Base-by-base conservation (phyloP, 306 rosid genomes). In the Pyrus bretschneideri region DNA sequence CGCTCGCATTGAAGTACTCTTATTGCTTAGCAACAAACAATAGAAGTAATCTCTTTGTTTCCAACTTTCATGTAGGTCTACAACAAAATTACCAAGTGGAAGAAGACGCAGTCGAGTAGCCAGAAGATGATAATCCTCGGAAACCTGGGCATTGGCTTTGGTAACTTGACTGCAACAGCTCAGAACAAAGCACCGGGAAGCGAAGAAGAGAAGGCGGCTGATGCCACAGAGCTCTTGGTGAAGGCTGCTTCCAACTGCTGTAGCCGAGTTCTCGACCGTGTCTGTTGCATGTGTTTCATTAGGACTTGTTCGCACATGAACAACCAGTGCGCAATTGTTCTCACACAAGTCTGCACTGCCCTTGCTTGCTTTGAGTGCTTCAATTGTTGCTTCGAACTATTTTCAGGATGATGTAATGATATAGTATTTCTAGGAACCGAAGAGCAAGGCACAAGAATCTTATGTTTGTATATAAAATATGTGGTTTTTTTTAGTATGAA, bases 271-370 rank as follows among this genome's bases (percentile, higher is more conserved):
- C 75, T 86, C 11, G 72, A 86, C 52, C 88, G 78, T 15, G 77
- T 80, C 54, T 90, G 97, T 73, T 84, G 99, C 85, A 79, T 95
- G 96, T 95, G 97, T 79, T 82, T 85, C 86, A 73, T 95, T 38
- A 81, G 65, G 67, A 4, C 91, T 65, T 91, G 97, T 66, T 25
- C 83, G 15, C 67, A 49, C 68, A 30, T 88, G 79, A 95, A 86
- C 75, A 88, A 90, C 82, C 89, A 77, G 67, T 87, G 89, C 67
- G 87, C 93, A 33, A 76, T 90, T 18, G 82, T 84, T 49, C 86
- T 91, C 70, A 51, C 96, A 17, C 99, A 95, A 57, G 73, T 95
- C 55, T 83, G 97, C 82, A 42, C 97, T 17, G 99, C 97, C 71
- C 86, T 95, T 54, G 87, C 97, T 57, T 95, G 99, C 65, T 87